Percentiles rank a stretch among this genome's conserved stretches.
Evolutionary conservation across 208 protist genomes (phyloP).

Genomic region (Eutreptiella sp.): DNA sequence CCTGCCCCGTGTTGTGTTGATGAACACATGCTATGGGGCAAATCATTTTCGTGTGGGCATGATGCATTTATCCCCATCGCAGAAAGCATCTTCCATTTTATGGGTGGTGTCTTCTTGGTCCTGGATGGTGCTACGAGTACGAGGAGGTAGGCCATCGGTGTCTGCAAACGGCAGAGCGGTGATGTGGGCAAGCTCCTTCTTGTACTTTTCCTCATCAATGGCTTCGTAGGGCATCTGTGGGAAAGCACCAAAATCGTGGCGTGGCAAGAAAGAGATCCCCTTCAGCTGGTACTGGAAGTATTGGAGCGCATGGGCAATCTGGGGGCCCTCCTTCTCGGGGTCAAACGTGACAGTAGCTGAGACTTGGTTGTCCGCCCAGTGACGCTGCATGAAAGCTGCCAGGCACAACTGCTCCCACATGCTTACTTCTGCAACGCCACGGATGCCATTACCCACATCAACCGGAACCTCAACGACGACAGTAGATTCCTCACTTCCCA

Average conservation of each 20-base stretch:
- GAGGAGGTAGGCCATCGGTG: too few species aligned
- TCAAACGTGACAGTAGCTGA: slow-evolving; percentile 63
- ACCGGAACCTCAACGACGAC: slow-evolving; percentile 57
- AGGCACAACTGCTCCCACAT: slow-evolving; percentile 73
- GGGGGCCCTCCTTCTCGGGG: slow-evolving; percentile 43
- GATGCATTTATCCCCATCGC: too few species aligned
- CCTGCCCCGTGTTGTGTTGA: too few species aligned
- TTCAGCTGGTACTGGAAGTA: slow-evolving; percentile 76
- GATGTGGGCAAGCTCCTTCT: too few species aligned
- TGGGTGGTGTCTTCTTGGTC: too few species aligned
- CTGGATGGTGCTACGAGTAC: too few species aligned
- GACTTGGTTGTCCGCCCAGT: slow-evolving; percentile 73
- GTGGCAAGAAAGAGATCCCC: slow-evolving; percentile 55
- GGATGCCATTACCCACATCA: slow-evolving; percentile 46
- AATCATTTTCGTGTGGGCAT: too few species aligned
- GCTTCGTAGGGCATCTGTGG: slow-evolving; percentile 62
- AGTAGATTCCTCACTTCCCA: slow-evolving; percentile 32
- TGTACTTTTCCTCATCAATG: slow-evolving; percentile 44
- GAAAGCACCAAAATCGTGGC: slow-evolving; percentile 30
- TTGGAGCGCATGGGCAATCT: slow-evolving; percentile 50
- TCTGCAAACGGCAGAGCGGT: too few species aligned
- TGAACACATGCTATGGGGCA: too few species aligned
- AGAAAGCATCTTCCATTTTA: too few species aligned
- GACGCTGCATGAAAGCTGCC: slow-evolving; percentile 57
- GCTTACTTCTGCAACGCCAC: slow-evolving; percentile 39